Conservation (phyloP, 2,329 filamentous ascomycete species). For the Fusarium sp. region DNA sequence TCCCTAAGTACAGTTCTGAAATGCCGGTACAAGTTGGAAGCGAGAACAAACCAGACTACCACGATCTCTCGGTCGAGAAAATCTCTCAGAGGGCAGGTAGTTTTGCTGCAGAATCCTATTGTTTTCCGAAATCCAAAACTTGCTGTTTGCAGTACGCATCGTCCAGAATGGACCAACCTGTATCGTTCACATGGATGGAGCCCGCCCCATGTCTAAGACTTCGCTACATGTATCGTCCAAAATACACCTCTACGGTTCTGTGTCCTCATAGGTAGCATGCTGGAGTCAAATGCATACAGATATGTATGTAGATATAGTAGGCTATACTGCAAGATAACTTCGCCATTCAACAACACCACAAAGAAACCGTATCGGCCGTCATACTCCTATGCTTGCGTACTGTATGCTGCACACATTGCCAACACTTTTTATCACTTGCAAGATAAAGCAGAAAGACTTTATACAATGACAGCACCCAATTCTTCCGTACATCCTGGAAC, state of each 20-base stretch:
- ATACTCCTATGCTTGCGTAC: background rate
- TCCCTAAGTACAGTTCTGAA: background rate
- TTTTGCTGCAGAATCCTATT: background rate
- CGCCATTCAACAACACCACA: background rate
- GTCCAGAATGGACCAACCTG: background rate
- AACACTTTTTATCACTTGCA: fast-evolving
- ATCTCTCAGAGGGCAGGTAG: background rate
- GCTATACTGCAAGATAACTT: background rate
- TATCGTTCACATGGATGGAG: background rate
- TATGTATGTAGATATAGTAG: background rate
- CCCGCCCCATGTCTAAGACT: background rate
- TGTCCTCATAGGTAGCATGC: background rate
- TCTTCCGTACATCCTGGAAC: fast-evolving
- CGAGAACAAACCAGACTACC: background rate
- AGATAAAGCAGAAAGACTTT: background rate
- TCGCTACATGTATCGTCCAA: background rate
- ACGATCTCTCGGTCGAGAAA: background rate
- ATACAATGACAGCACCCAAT: background rate
- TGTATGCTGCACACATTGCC: background rate
- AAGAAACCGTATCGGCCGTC: background rate
- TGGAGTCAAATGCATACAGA: fast-evolving
- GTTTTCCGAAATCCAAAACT: background rate
- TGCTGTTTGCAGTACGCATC: background rate
- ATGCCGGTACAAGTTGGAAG: background rate
- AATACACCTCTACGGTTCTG: background rate